These are phyloP conservation scores for Crucihimalaya himalaica DNA, from an alignment of 345 rosid genomes.

Conservation along the genomic window DNA sequence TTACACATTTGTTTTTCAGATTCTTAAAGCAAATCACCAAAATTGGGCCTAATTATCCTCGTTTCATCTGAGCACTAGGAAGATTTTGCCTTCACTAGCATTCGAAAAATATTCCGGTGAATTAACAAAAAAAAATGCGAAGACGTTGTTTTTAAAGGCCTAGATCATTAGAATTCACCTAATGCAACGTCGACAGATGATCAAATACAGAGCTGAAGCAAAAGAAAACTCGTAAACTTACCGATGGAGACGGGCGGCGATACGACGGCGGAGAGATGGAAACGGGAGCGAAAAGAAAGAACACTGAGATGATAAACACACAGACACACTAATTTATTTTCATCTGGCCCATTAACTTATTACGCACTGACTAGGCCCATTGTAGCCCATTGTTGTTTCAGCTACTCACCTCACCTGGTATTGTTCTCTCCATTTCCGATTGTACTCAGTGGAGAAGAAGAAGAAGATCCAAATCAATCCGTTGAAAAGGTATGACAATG, in stretches of 20 bases:
- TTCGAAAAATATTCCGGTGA: neutral
- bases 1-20: neutral
- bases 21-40: neutral
- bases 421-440: neutral
- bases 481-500: conserved; percentile 35
- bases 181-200: neutral
- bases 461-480: conserved; percentile 33
- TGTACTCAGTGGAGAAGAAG: conserved; percentile 12
- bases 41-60: too few species aligned
- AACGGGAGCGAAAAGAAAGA: neutral
- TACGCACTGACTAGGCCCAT: conserved; percentile 14
- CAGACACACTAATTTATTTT: neutral
- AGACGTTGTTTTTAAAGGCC: neutral
- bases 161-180: neutral
- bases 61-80: too few species aligned
- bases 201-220: neutral
- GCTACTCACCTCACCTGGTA: conserved; percentile 31
- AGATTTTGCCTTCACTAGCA: neutral
- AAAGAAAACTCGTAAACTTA: neutral
- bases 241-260: neutral
- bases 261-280: neutral
- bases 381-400: neutral
- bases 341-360: neutral
- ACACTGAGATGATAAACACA: too few species aligned
- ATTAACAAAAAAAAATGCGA: neutral